Percentiles rank a stretch among this genome's conserved stretches.
Conservation (phyloP, 495 filamentous ascomycete genomes). For the Aspergillus bridgeri region DNA sequence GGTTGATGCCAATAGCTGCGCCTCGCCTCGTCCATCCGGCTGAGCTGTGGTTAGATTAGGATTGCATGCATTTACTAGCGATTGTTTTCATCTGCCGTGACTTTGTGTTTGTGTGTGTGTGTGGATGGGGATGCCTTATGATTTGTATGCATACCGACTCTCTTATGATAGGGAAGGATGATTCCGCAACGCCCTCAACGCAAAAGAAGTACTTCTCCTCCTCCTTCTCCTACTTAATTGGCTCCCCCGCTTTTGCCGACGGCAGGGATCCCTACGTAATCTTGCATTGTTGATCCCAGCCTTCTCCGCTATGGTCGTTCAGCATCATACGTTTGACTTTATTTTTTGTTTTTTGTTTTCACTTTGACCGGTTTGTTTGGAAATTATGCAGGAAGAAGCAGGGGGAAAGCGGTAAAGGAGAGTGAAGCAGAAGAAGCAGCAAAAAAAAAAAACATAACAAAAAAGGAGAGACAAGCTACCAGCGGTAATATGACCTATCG, state of each 20-base stretch:
- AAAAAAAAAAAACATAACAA: no score
- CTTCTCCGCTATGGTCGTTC: background rate
- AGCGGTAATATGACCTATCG: background rate
- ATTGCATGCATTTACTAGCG: slow-evolving; percentile 42
- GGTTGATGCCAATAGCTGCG: slow-evolving; percentile 7
- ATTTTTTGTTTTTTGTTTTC: slow-evolving; percentile 1
- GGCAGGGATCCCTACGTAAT: background rate
- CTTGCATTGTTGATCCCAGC: background rate
- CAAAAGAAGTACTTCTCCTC: background rate
- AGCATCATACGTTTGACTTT: background rate
- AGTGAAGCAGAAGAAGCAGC: no score
- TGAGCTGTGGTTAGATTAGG: slow-evolving; percentile 28
- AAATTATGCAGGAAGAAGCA: background rate
- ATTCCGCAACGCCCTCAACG: background rate
- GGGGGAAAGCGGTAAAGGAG: background rate
- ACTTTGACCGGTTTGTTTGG: background rate
- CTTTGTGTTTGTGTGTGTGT: no score
- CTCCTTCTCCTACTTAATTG: background rate
- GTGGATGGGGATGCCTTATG: slow-evolving; percentile 17
- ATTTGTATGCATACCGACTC: slow-evolving; percentile 16
- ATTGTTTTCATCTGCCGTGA: slow-evolving; percentile 20
- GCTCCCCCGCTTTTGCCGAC: background rate
- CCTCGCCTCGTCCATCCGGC: slow-evolving; percentile 10
- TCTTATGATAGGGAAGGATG: slow-evolving; percentile 5
- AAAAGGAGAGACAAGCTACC: background rate